Evolutionary conservation across 1,139 yeast genomes (phyloP).

Genomic region (Geotrichum histeridarum): DNA sequence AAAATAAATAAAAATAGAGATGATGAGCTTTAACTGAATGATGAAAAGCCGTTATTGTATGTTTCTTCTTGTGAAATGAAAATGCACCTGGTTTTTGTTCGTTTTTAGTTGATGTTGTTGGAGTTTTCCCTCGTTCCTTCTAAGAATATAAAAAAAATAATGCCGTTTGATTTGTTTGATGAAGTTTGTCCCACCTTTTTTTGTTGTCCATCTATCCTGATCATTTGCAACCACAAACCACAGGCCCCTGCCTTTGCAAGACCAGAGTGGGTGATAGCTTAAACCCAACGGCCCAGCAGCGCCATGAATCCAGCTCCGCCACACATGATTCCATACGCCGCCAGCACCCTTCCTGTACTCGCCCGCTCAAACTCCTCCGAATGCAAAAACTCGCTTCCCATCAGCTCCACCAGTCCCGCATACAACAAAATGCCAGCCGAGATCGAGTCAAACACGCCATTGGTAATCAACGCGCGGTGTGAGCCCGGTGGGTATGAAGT

Average conservation of each 20-base stretch:
- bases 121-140: too few relatives aligned
- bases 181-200: too few relatives aligned
- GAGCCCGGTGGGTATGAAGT: conserved; percentile 54
- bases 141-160: too few relatives aligned
- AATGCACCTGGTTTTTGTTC: too few relatives aligned
- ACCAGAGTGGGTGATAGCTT: conserved; percentile 19
- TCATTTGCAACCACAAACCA: too few relatives aligned
- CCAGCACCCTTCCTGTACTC: conserved; percentile 38
- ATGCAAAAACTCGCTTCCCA: conserved; percentile 84
- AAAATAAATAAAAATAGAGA: too few relatives aligned
- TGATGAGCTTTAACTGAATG: too few relatives aligned
- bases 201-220: too few relatives aligned
- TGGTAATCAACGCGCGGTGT: conserved; percentile 59
- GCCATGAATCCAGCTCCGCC: conserved; percentile 83
- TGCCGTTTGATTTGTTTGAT: too few relatives aligned
- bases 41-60: too few relatives aligned
- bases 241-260: neutral
- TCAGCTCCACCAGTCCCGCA: conserved; percentile 79
- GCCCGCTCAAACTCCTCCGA: conserved; percentile 30
- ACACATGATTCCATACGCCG: conserved; percentile 42
- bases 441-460: conserved; percentile 76
- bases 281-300: conserved; percentile 85
- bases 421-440: conserved; percentile 82
- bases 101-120: too few relatives aligned
- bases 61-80: too few relatives aligned